Evolutionary conservation across 805 yeast species (phyloP).

Genomic region (Scheffersomyces ergatensis): DNA sequence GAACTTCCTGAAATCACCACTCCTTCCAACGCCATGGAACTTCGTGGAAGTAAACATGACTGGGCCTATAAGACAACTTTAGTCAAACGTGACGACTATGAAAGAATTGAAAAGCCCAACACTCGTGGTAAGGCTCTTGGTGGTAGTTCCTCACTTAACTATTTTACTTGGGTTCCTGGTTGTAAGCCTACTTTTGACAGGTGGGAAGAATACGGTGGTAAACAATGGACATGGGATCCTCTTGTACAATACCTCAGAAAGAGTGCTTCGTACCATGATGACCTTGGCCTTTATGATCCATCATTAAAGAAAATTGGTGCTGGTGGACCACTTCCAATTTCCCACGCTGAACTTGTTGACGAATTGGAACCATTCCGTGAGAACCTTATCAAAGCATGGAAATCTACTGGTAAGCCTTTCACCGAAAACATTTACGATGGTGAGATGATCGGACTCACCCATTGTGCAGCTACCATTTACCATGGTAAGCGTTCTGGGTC

Average conservation of each 20-base stretch:
- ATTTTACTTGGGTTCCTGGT: conserved; percentile 26
- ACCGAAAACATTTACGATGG: conserved; percentile 16
- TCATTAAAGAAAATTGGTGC: conserved; percentile 15
- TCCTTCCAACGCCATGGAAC: conserved; percentile 21
- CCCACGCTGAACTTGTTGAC: conserved; percentile 16
- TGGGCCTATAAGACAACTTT: conserved; percentile 26
- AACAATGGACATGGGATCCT: conserved; percentile 25
- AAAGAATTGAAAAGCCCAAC: conserved; percentile 23
- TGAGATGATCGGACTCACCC: conserved; percentile 16
- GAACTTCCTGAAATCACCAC: conserved; percentile 17
- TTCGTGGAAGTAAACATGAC: conserved; percentile 23
- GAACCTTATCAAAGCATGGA: conserved; percentile 8
- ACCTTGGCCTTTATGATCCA: conserved; percentile 11
- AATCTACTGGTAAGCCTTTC: conserved; percentile 13
- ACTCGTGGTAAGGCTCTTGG: conserved; percentile 30
- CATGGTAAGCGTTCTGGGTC: conserved; percentile 18
- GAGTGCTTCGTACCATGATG: conserved; percentile 20
- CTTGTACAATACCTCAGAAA: conserved; percentile 20
- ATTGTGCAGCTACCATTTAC: conserved; percentile 18
- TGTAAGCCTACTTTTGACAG: conserved; percentile 12
- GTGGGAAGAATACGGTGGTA: conserved; percentile 23
- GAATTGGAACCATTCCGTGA: conserved; percentile 15
- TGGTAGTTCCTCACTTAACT: conserved; percentile 28
- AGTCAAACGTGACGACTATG: conserved; percentile 23
- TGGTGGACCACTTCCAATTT: conserved; percentile 19